A percentile compares a stretch with the other conserved stretches of the same genome.
These are phyloP conservation scores for Daedalea quercina DNA, from an alignment of 768 basidiomycete genomes.

Conservation along the genomic window DNA sequence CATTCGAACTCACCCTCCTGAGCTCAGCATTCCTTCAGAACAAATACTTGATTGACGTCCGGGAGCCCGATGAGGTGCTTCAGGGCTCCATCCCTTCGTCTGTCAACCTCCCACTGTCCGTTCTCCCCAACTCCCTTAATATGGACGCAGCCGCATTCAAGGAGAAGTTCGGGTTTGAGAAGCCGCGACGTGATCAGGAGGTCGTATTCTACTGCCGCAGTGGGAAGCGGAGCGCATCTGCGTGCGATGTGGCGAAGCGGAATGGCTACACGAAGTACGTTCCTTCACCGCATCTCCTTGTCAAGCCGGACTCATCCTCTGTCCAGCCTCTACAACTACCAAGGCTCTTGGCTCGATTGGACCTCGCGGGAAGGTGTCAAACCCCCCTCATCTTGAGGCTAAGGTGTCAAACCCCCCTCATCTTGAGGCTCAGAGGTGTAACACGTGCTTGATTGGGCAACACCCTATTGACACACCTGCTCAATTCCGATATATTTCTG, in stretches of 20 bases:
- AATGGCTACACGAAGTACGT: conserved; percentile 79
- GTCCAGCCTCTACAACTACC: conserved; percentile 39
- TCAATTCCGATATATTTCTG: too few relatives aligned
- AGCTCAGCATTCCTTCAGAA: conserved; percentile 35
- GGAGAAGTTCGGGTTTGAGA: conserved; percentile 63
- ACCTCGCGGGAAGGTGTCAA: conserved; percentile 23
- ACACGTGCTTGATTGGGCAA: not conserved
- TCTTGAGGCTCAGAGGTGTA: not conserved
- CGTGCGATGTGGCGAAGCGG: conserved; percentile 73
- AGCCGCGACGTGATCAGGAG: conserved; percentile 64
- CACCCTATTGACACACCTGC: too few relatives aligned
- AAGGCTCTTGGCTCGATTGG: conserved; percentile 52
- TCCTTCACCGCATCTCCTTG: not conserved
- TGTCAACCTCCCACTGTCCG: conserved; percentile 82
- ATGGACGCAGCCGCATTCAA: conserved; percentile 50
- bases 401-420: conserved; percentile 9
- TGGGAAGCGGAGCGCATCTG: conserved; percentile 76
- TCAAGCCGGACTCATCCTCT: not conserved
- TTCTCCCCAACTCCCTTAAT: conserved; percentile 62
- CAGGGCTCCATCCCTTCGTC: conserved; percentile 91
- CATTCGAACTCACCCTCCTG: conserved; percentile 8
- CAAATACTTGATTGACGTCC: conserved; percentile 79
- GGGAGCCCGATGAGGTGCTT: conserved; percentile 86
- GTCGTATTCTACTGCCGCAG: conserved; percentile 89
- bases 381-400: not conserved